A percentile compares a stretch with the other conserved stretches of the same genome.
Evolutionary conservation across 2,329 filamentous ascomycete genomes (phyloP).

Genomic region (Achaetomium macrosporum): DNA sequence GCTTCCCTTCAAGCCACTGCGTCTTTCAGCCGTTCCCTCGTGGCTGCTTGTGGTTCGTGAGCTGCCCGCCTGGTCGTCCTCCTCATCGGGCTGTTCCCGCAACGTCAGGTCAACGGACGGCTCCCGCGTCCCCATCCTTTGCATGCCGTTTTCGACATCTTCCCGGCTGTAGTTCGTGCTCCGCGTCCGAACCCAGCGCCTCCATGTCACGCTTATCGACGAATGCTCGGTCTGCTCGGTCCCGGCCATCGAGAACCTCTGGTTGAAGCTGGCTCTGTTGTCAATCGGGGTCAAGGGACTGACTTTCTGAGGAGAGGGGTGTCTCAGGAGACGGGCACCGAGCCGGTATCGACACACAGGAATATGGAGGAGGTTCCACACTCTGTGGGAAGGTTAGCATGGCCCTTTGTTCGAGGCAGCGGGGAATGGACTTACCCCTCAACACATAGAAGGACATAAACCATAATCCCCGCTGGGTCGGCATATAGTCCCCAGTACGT

Average conservation of each 20-base stretch:
- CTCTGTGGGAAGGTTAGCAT: neutral
- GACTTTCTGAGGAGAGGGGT: neutral
- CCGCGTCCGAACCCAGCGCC: conserved; percentile 11
- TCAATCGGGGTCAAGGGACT: neutral
- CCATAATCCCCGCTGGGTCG: conserved; percentile 28
- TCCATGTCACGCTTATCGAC: conserved; percentile 17
- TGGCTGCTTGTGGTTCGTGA: neutral
- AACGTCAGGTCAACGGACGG: conserved; percentile 3
- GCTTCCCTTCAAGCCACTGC: neutral
- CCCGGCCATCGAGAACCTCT: conserved; percentile 9
- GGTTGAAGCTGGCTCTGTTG: conserved; percentile 14
- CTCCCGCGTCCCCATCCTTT: neutral
- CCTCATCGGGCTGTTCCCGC: conserved; percentile 3
- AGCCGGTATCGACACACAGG: conserved; percentile 13
- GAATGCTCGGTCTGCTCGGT: conserved; percentile 13
- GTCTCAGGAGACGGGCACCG: neutral
- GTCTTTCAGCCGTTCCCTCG: neutral
- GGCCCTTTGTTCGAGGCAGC: neutral
- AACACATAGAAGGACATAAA: conserved; percentile 34
- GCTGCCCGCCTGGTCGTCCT: neutral
- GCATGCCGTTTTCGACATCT: conserved; percentile 1
- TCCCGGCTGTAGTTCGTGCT: conserved; percentile 9
- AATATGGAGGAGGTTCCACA: conserved; percentile 21
- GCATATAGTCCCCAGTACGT: conserved; percentile 33
- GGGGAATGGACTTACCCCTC: conserved; percentile 22